A percentile compares a stretch with the other conserved stretches of the same genome.
Evolutionary conservation across 2,329 filamentous ascomycete genomes (phyloP).

Genomic region (Alternaria arbusti): DNA sequence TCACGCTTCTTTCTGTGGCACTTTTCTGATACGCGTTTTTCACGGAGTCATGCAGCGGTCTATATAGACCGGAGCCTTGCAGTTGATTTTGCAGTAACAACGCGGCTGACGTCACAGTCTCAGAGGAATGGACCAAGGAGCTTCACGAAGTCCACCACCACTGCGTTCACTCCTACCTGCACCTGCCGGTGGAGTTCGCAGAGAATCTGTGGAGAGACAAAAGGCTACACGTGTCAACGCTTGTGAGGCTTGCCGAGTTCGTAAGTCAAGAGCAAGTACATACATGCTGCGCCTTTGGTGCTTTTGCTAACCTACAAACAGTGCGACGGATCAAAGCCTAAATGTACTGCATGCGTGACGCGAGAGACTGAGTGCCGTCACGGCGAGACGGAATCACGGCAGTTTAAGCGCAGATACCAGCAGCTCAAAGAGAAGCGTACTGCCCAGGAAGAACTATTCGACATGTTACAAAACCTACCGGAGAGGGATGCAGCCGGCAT

Average conservation of each 20-base stretch:
- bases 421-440: constrained; percentile 8
- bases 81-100: background rate
- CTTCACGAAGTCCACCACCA: background rate
- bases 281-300: background rate
- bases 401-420: constrained; percentile 13
- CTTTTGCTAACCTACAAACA: background rate
- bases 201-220: background rate
- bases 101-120: background rate
- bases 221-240: constrained; percentile 3
- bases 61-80: background rate
- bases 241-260: constrained; percentile 15
- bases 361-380: constrained; percentile 14
- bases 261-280: constrained; percentile 15
- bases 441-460: constrained; percentile 19
- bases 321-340: constrained; percentile 15
- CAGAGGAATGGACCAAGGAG: constrained; percentile 1
- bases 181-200: constrained; percentile 1
- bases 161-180: constrained; percentile 9
- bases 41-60: background rate
- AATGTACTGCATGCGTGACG: constrained; percentile 9
- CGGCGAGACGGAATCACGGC: constrained; percentile 2
- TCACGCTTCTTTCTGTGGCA: background rate
- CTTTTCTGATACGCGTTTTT: background rate
- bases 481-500: constrained; percentile 18
- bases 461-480: constrained; percentile 10